Base-by-base conservation (phyloP, 2,329 filamentous ascomycete species). In the Diaporthe citriasiana region DNA sequence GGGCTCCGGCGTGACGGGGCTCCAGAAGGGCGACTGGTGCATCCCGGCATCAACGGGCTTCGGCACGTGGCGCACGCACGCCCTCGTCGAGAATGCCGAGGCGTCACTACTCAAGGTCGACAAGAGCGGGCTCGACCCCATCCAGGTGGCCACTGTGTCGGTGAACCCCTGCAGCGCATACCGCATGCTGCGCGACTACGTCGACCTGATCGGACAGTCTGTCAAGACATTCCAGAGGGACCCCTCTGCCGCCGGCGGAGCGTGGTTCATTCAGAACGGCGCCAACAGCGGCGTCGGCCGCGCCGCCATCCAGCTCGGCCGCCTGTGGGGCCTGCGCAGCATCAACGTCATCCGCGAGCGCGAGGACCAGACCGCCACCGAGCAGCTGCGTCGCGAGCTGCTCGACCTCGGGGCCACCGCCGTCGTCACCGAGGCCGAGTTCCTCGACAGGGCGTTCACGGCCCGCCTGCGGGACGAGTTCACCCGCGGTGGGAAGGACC, bases 211-310 rank as follows among this genome's bases (percentile, higher is more conserved):
- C 15, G 84, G 83, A 2, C 77, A 89, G 65, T 85, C 85, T 72
- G 86, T 89, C 80, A 79, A 80, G 12, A 81, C 84, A 15, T 86
- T 87, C 66, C 82, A 84, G 60, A 79, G 83, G 30, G 86, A 85
- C 66, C 87, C 86, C 73, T 86, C 94, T 73, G 92, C 95, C 73
- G 98, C 94, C 72, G 89, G 91, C n/a, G 94, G 95, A 71, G 93
- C 97, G 73, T 99, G 96, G 95, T 94, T 98, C 81, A 92, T 99
- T 60, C 97, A 99, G 84, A 99, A 99, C 82, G 97, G 96, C 10
- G 97, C 96, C 51, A 99, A 99, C 84, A 95, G 92, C 55, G 97
- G 95, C 15, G 97, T 99, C 22, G 97, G 97, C 1, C 88, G 97
- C 51, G 94, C 95, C 3, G 96, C 95, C 15, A 97, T 98, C 77